phyloP scores from a whole-genome alignment of 2,329 filamentous ascomycete genomes.

The Corynespora cassiicola region DNA sequence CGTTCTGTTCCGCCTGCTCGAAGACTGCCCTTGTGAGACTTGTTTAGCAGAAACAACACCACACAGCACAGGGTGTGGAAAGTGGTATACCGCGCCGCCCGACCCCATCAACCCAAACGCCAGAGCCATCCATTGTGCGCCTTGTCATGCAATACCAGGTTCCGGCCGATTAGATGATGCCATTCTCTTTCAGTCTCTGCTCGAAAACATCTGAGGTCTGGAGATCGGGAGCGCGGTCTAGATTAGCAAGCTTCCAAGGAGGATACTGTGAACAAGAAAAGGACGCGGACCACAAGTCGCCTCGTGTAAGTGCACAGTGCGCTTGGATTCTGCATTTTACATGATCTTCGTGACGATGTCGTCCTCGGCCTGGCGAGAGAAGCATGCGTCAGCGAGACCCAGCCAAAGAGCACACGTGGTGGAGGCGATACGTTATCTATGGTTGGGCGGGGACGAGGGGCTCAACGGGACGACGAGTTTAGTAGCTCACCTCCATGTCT shows the following conservation, averaged over 20 bases:
- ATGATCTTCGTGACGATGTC: conserved; percentile 86
- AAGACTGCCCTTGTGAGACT: conserved; percentile 21
- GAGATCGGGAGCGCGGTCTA: conserved; percentile 20
- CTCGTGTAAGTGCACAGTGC: conserved; percentile 14
- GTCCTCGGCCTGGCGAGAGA: conserved; percentile 76
- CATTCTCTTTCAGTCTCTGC: conserved; percentile 35
- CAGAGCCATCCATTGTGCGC: conserved; percentile 22
- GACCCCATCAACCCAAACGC: conserved; percentile 19
- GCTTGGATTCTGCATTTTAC: conserved; percentile 50
- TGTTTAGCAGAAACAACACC: conserved; percentile 29
- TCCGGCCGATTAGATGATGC: conserved; percentile 31
- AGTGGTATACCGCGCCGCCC: conserved; percentile 35
- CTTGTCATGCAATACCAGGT: conserved; percentile 24
- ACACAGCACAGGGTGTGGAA: conserved; percentile 14
- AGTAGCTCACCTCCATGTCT: conserved; percentile 92
- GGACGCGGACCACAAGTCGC: conserved; percentile 18
- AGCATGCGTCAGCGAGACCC: conserved; percentile 49
- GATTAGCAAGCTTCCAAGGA: conserved; percentile 33
- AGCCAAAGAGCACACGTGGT: conserved; percentile 28
- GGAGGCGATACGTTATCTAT: conserved; percentile 20
- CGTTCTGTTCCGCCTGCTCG: conserved; percentile 17
- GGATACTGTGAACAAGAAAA: conserved; percentile 14
- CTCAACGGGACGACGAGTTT: conserved; percentile 11
- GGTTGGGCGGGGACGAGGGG: conserved; percentile 12
- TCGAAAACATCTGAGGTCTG: conserved; percentile 41